Evolutionary conservation across 257 asterid genomes (phyloP).

Genomic region (Anisodus tanguticus): DNA sequence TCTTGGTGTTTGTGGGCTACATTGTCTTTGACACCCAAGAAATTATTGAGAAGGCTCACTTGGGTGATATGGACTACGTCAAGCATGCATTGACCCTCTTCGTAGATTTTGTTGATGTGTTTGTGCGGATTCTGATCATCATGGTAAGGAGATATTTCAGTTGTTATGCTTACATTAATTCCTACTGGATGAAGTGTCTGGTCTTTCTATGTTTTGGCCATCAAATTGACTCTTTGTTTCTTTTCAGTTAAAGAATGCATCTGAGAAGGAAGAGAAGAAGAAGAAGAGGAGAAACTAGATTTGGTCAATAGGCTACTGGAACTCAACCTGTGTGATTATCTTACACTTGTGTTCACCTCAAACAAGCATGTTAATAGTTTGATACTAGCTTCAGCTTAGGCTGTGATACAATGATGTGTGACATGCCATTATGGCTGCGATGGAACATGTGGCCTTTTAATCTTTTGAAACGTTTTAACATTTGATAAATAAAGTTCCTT

Average conservation of each 20-base stretch:
- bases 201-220: neutral
- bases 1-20: constrained; percentile 90
- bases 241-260: constrained; percentile 81
- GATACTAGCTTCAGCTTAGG: neutral
- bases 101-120: constrained; percentile 78
- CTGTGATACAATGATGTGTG: constrained; percentile 4
- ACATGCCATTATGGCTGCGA: neutral
- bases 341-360: neutral
- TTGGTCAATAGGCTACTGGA: neutral
- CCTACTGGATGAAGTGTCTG: neutral
- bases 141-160: constrained; percentile 56
- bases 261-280: constrained; percentile 87
- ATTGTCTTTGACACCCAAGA: constrained; percentile 93
- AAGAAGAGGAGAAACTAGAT: constrained; percentile 66
- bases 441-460: neutral
- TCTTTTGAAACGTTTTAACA: neutral
- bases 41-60: constrained; percentile 89
- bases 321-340: neutral
- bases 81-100: constrained; percentile 80
- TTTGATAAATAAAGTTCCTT: neutral
- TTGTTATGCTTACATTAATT: neutral
- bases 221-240: neutral
- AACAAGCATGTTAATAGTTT: constrained; percentile 23
- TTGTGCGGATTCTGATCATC: constrained; percentile 79
- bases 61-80: constrained; percentile 86